Base-by-base conservation (phyloP, 805 yeast species). In the Ogataea paraovalis region DNA sequence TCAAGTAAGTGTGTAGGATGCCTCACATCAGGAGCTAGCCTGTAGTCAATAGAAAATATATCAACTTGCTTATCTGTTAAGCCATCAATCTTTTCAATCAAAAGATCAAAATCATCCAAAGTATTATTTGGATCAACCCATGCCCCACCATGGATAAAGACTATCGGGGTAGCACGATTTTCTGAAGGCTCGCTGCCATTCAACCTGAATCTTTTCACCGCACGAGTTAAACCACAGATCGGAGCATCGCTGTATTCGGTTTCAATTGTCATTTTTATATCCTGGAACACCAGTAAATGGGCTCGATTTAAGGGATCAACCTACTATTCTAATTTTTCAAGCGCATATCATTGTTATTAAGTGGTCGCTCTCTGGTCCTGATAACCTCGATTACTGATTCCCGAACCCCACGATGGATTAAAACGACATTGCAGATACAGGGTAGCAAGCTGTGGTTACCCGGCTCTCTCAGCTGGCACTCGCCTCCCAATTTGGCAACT, bases 61-160 rank as follows among this genome's bases (percentile, higher is more conserved):
- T 60, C 50, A n/a, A 49, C n/a, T 42, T 40, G n/a, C 19, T 18
- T 6, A 13, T 23, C 19, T 2, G 18, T 23, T 32, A 43, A 12
- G 53, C 55, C 19, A 49, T 56, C 56, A 2, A 57, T 50, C 20
- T 54, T 46, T 8, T 44, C 33, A 20, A 64, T 52, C 39, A 81
- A 48, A 12, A 52, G 54, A 9, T 67, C 68, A 45, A 78, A 80
- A 56, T 85, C 92, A 36, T 73, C 64, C 23, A 67, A 74, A 0
- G 90, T 83, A 59, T 84, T 83, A 2, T 52, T 60, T 1, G 81
- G 78, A 58, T 85, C 95, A 51, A 87, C 72, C 96, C 96, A 88
- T 0, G 90, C 95, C 0, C 96, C 96, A 1, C 96, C 96, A 65
- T 88, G 96, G 36, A 88, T 74, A 54, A 80, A 82, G 0, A 87